Evolutionary conservation across 1,139 yeast species (phyloP).

Genomic region (Hemisphaericaspora xylofermentans): DNA sequence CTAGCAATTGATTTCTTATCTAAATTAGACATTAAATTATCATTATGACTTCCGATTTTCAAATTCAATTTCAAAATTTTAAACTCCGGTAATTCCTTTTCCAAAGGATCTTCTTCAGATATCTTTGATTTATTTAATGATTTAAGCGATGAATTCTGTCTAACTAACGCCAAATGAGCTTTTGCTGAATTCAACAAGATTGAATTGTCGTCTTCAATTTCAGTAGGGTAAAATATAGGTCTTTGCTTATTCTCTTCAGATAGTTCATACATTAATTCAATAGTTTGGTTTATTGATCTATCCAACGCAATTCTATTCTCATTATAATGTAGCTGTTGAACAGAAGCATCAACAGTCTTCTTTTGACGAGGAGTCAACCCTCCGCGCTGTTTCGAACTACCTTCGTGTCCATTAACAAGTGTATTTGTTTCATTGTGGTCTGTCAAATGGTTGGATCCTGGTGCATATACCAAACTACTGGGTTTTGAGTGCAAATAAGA

Average conservation of each 20-base stretch:
- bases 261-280: conserved; percentile 53
- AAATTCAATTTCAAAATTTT: conserved; percentile 64
- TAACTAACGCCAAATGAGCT: conserved; percentile 51
- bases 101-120: conserved; percentile 13
- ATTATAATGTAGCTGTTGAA: conserved; percentile 69
- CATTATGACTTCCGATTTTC: conserved; percentile 50
- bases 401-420: conserved; percentile 27
- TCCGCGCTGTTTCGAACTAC: conserved; percentile 8
- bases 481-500: conserved; percentile 17
- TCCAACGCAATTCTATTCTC: conserved; percentile 63
- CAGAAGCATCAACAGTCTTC: conserved; percentile 38
- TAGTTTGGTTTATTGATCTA: conserved; percentile 58
- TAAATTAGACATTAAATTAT: conserved; percentile 49
- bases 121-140: conserved; percentile 31
- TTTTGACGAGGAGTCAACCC: conserved; percentile 13
- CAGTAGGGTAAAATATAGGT: conserved; percentile 68
- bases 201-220: conserved; percentile 32
- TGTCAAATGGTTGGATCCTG: conserved; percentile 27
- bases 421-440: conserved; percentile 24
- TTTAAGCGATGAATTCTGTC: conserved; percentile 40
- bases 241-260: conserved; percentile 54
- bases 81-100: conserved; percentile 40
- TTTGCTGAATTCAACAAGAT: conserved; percentile 44
- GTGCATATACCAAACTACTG: conserved; percentile 32
- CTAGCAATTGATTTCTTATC: conserved; percentile 67